phyloP scores from a whole-genome alignment of 1,139 yeast genomes.

The Geotrichum carabidarum region DNA sequence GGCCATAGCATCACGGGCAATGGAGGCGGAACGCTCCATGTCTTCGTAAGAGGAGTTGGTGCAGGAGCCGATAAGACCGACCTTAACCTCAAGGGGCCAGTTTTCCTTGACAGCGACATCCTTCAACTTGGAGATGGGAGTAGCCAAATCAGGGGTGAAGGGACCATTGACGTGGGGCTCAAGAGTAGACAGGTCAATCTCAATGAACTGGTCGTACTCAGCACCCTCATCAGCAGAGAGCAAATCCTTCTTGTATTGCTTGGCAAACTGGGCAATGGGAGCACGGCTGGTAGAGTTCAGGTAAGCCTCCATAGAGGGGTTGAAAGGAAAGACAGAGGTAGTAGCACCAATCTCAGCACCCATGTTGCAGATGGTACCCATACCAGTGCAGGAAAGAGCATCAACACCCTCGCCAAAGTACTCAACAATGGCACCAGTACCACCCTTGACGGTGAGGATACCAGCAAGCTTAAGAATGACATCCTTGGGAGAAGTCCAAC shows the following conservation, averaged over 20 bases:
- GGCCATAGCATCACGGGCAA: conserved; percentile 81
- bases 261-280: conserved; percentile 76
- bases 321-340: conserved; percentile 96
- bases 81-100: conserved; percentile 94
- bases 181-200: conserved; percentile 87
- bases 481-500: conserved; percentile 99
- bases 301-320: conserved; percentile 83
- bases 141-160: conserved; percentile 98
- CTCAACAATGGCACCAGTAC: conserved; percentile 97
- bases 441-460: conserved; percentile 96
- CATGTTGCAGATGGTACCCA: conserved; percentile 99
- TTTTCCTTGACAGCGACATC: conserved; percentile 80
- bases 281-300: conserved; percentile 84
- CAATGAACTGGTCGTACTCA: conserved; percentile 93
- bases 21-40: conserved; percentile 95
- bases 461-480: conserved; percentile 93
- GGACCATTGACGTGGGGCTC: conserved; percentile 99
- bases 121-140: conserved; percentile 90
- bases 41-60: conserved; percentile 99
- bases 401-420: conserved; percentile 96
- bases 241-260: conserved; percentile 65
- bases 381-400: conserved; percentile 96
- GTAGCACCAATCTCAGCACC: conserved; percentile 99
- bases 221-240: conserved; percentile 89
- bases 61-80: conserved; percentile 97